Evolutionary conservation across 148 eudicot genomes (phyloP).

Genomic region (Beta vulgaris): DNA sequence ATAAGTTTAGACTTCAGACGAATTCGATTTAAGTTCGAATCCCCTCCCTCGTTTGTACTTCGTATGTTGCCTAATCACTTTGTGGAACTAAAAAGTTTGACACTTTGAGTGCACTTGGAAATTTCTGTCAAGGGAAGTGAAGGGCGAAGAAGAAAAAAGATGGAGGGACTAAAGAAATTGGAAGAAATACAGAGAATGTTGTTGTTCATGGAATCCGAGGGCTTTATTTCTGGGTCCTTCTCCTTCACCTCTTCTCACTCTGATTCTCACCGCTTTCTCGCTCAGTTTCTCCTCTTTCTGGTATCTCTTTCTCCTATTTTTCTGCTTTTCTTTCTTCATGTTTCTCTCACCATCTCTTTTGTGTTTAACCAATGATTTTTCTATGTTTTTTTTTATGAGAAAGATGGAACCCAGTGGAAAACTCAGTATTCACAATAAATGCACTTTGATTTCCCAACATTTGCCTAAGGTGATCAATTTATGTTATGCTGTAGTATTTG

Average conservation of each 20-base stretch:
- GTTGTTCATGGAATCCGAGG: constrained; percentile 34
- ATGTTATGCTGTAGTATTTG: not conserved
- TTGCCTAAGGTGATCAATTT: constrained; percentile 51
- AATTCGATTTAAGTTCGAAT: too few relatives aligned
- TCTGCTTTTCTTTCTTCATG: not conserved
- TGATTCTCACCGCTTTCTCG: constrained; percentile 61
- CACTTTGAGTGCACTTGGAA: too few relatives aligned
- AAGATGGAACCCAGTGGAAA: constrained; percentile 69
- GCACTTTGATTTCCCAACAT: constrained; percentile 56
- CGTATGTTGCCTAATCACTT: too few relatives aligned
- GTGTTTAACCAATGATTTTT: too few relatives aligned
- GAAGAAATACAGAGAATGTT: constrained; percentile 53
- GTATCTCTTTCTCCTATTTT: constrained; percentile 25
- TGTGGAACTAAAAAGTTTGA: too few relatives aligned
- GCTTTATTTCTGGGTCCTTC: constrained; percentile 25
- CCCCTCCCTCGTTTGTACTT: too few relatives aligned
- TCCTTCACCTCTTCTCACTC: constrained; percentile 18
- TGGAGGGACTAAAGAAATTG: constrained; percentile 66
- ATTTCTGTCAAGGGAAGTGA: too few relatives aligned
- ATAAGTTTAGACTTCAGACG: too few relatives aligned
- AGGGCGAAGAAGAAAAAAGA: too few relatives aligned
- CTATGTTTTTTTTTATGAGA: constrained; percentile 11
- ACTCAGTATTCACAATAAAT: constrained; percentile 55
- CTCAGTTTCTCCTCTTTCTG: constrained; percentile 57
- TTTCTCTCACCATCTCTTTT: not conserved